Evolutionary conservation across 371 early-diverging fungal species (phyloP), one percentile per base, ranked within the genome.

Genomic region (Mucor velutinosus): DNA sequence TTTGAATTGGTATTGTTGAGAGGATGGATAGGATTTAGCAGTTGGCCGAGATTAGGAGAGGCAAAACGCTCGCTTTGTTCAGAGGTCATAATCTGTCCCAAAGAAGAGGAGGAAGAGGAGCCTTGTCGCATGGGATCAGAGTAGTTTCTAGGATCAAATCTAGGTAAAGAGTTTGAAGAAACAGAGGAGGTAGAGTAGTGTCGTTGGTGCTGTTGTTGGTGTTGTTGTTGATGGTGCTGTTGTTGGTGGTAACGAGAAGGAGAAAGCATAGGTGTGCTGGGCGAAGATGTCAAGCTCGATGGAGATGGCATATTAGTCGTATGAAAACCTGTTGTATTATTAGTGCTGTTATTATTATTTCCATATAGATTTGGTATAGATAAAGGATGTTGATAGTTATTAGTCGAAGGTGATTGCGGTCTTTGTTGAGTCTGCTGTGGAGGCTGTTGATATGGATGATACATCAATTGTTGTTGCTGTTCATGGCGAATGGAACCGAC

Each of bases 21-120:
- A 12, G 80, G 80, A 62, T 80, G 80, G 15, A 81, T 68, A 23
- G 81, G 81, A 47, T 81, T 81, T 3, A 81, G 64, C 25, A 81
- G 49, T 59, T 81, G 81, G 6, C 76, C 81, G 4, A 81, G 49
- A 32, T 77, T 74, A 0, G 76, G 70, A 12, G 72, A 58, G 43
- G 70, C 59, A 58, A 62, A 70, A 11, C 68, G 49, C 35, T 49
- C 65, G 15, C 67, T 25, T 29, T 55, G 55, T 35, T 33, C 32
- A 33, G 27, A 51, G 62, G 41, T 30, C 30, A 62, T 39, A 4
- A 62, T 49, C 23, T 32, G 39, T 1, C 33, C n/a, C 11, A 41
- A 32, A n/a, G 30, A 32, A n/a, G 21, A 25, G 5, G 17, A 21
- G 17, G 19, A 35, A 37, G 35, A 12, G 25, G 39, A 37, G 53